These are phyloP conservation scores for Pseudogymnoascus sp. DNA, from an alignment of 2,329 filamentous ascomycete genomes.

Conservation along the genomic window DNA sequence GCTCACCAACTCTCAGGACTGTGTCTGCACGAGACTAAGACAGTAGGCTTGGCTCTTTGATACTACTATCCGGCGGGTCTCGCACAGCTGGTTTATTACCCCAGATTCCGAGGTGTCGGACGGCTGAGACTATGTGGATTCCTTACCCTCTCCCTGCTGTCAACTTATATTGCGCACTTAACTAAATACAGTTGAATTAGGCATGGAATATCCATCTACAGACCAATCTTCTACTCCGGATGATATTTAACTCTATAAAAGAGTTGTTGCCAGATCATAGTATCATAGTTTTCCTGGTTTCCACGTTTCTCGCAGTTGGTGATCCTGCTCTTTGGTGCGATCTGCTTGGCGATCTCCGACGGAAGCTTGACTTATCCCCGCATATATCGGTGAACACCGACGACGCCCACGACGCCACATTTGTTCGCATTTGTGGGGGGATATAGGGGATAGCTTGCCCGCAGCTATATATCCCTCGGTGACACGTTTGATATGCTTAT, in stretches of 20 bases:
- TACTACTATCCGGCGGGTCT: neutral
- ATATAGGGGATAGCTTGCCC: neutral
- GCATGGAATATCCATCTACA: neutral
- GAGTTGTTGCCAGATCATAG: neutral
- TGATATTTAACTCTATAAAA: neutral
- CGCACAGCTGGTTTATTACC: neutral
- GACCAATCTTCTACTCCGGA: neutral
- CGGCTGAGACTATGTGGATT: neutral
- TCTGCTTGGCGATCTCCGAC: neutral
- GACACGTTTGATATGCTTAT: neutral
- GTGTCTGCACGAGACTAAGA: neutral
- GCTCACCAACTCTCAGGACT: neutral
- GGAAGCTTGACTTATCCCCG: neutral
- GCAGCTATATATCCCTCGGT: neutral
- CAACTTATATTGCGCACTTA: neutral
- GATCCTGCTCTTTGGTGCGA: neutral
- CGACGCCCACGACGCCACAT: neutral
- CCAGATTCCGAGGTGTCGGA: neutral
- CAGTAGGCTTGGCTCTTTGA: neutral
- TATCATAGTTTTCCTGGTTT: neutral
- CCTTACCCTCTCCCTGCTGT: neutral
- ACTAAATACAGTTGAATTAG: neutral
- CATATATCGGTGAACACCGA: neutral
- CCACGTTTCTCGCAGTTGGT: neutral
- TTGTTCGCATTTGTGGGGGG: too few species aligned